Percentiles rank a stretch among this genome's conserved stretches.
These are phyloP conservation scores for Haematococcus lacustris DNA, from an alignment of 139 green algal genomes.

Conservation along the genomic window DNA sequence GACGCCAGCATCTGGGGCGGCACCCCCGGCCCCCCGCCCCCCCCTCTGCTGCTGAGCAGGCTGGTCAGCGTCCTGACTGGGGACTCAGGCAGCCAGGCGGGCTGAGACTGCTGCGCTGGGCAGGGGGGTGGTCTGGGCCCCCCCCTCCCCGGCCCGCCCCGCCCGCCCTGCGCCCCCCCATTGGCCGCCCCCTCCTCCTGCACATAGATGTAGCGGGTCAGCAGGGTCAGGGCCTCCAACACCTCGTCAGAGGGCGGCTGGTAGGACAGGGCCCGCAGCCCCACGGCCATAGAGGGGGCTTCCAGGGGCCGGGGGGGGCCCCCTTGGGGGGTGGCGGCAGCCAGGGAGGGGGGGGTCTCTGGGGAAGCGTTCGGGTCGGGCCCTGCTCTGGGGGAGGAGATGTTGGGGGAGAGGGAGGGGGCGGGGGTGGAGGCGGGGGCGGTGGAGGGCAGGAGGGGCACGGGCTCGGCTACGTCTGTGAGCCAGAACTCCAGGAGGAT, in stretches of 20 bases:
- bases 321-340: neutral
- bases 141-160: too few relatives aligned
- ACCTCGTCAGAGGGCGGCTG: conserved; percentile 62
- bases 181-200: neutral
- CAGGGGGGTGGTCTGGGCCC: too few relatives aligned
- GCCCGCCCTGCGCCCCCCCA: neutral
- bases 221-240: conserved; percentile 44
- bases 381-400: neutral
- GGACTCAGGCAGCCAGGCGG: conserved; percentile 47
- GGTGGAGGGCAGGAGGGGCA: conserved; percentile 24
- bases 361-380: neutral
- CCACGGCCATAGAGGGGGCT: neutral
- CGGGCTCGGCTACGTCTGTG: conserved; percentile 56
- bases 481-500: conserved; percentile 77
- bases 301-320: neutral
- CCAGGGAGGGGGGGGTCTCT: too few relatives aligned
- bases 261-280: conserved; percentile 29
- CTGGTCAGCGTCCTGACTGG: neutral
- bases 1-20: conserved; percentile 5
- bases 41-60: neutral
- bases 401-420: neutral
- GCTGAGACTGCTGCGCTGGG: conserved; percentile 32
- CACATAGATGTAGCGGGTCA: conserved; percentile 41
- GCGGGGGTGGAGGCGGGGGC: neutral
- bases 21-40: conserved; percentile 4